Evolutionary conservation across 768 basidiomycete genomes (phyloP).

Genomic region (Tephrocybe sp.): DNA sequence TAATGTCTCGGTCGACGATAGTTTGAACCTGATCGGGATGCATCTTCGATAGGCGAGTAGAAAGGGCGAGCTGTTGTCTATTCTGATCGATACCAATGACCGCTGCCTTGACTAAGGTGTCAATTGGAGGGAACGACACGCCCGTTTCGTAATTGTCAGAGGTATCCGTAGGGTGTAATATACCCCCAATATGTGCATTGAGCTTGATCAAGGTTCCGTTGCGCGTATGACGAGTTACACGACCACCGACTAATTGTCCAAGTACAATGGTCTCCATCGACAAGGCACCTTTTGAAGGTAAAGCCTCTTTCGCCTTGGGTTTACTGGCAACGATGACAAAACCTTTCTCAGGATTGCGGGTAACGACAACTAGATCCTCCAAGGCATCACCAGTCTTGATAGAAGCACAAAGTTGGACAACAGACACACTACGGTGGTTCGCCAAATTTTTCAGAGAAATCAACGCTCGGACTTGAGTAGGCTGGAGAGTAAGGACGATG

Average conservation of each 20-base stretch:
- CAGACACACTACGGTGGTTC: constrained; percentile 64
- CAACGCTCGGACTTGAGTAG: constrained; percentile 70
- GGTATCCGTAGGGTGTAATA: constrained; percentile 78
- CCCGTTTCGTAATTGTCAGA: constrained; percentile 74
- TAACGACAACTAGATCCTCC: constrained; percentile 82
- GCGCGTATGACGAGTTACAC: constrained; percentile 71
- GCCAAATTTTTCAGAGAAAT: constrained; percentile 88
- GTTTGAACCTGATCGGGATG: constrained; percentile 44
- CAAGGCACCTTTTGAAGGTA: constrained; percentile 47
- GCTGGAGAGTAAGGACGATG: constrained; percentile 67
- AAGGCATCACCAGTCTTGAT: constrained; percentile 71
- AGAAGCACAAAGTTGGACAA: constrained; percentile 59
- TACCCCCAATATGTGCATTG: constrained; percentile 65
- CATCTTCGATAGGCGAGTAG: constrained; percentile 73
- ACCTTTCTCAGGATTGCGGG: constrained; percentile 80
- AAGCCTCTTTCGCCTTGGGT: constrained; percentile 52
- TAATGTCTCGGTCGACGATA: constrained; percentile 69
- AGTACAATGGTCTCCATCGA: constrained; percentile 63
- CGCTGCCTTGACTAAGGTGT: constrained; percentile 64
- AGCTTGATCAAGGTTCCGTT: constrained; percentile 80
- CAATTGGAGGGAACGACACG: constrained; percentile 54
- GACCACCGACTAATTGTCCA: constrained; percentile 78
- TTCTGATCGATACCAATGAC: constrained; percentile 68
- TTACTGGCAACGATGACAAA: constrained; percentile 82
- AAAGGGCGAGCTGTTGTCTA: constrained; percentile 72